Percentiles rank a stretch among this genome's conserved stretches.
These are phyloP conservation scores for Botrytis fragariae DNA, from an alignment of 2,329 filamentous ascomycete genomes.

Conservation along the genomic window DNA sequence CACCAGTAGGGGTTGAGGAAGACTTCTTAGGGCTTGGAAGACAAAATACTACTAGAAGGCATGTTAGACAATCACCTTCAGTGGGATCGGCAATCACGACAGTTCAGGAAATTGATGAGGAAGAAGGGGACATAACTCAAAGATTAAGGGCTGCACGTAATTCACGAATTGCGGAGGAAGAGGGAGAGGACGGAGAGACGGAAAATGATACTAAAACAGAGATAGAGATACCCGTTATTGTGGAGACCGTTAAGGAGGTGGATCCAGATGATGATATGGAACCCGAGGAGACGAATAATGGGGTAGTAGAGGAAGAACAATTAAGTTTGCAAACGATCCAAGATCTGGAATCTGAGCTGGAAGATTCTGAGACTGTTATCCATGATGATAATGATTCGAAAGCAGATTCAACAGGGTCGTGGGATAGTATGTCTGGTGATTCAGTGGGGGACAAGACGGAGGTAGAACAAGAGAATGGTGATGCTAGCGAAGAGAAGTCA, in stretches of 20 bases:
- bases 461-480: neutral
- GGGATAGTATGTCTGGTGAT: constrained; percentile 20
- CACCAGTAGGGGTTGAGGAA: constrained; percentile 45
- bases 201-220: constrained; percentile 25
- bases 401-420: constrained; percentile 15
- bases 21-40: constrained; percentile 53
- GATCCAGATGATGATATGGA: constrained; percentile 28
- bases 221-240: constrained; percentile 37
- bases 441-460: constrained; percentile 9
- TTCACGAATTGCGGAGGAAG: constrained; percentile 41
- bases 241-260: constrained; percentile 35
- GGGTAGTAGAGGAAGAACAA: neutral
- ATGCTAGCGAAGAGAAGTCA: constrained; percentile 1
- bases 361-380: constrained; percentile 8
- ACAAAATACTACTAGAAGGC: constrained; percentile 73
- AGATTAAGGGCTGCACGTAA: constrained; percentile 48
- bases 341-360: neutral
- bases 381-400: constrained; percentile 6
- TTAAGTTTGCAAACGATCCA: neutral
- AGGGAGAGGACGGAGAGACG: neutral
- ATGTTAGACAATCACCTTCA: constrained; percentile 76
- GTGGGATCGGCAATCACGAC: constrained; percentile 76
- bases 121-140: constrained; percentile 54
- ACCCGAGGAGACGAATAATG: neutral
- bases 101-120: constrained; percentile 79